Percentiles rank a stretch among this genome's conserved stretches.
Conservation (phyloP, 352 stramenopile genomes). For the Phytophthora citricola region DNA sequence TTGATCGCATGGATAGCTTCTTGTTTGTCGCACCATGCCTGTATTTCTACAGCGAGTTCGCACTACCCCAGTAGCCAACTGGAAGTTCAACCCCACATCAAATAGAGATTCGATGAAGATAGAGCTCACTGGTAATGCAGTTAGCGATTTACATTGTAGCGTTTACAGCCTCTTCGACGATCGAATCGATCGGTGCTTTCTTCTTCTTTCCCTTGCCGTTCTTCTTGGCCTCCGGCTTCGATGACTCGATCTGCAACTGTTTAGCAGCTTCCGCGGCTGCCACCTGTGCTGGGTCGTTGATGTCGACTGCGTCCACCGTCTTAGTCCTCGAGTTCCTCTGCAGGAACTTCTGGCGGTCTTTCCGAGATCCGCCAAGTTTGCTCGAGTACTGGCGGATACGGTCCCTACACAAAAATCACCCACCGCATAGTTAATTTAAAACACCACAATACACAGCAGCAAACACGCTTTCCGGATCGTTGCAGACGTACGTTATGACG, state of each 20-base stretch:
- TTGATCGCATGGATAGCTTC: slow-evolving; percentile 85
- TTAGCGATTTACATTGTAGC: slow-evolving; percentile 52
- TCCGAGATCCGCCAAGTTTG: slow-evolving; percentile 65
- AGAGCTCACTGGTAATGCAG: slow-evolving; percentile 10
- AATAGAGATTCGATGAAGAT: slow-evolving; percentile 18
- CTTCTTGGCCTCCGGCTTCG: slow-evolving; percentile 20
- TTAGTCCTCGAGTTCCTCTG: slow-evolving; percentile 42
- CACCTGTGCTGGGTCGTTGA: slow-evolving; percentile 42
- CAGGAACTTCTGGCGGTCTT: slow-evolving; percentile 81
- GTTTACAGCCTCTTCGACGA: slow-evolving; percentile 65
- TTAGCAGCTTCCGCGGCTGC: slow-evolving; percentile 17
- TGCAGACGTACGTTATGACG: slow-evolving; percentile 75
- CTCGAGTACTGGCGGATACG: slow-evolving; percentile 80
- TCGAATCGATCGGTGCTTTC: slow-evolving; percentile 37
- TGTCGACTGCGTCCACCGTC: slow-evolving; percentile 27
- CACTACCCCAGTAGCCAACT: slow-evolving; percentile 15
- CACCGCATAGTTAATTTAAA: background rate
- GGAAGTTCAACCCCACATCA: background rate
- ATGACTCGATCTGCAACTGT: slow-evolving; percentile 10
- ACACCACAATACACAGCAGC: background rate
- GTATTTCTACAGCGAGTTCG: slow-evolving; percentile 57
- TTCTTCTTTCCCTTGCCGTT: slow-evolving; percentile 35
- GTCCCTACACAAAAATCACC: slow-evolving; percentile 43
- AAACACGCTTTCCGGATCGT: background rate
- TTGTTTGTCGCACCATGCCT: slow-evolving; percentile 71